phyloP scores from a whole-genome alignment of 2,329 filamentous ascomycete species.

The Pochonia chlamydosporia region DNA sequence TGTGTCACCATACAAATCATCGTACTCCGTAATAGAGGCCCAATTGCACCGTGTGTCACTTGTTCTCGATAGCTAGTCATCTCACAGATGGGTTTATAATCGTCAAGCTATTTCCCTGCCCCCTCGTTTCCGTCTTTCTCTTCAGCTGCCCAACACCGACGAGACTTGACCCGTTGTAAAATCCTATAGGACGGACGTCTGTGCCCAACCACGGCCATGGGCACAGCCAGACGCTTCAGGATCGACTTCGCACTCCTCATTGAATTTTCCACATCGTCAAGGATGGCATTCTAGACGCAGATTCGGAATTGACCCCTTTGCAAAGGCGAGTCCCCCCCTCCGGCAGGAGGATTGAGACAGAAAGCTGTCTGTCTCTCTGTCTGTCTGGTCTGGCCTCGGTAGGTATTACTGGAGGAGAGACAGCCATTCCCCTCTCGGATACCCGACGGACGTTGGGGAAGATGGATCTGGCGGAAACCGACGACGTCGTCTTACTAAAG shows the following conservation, averaged over 20 bases:
- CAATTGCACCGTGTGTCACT: neutral
- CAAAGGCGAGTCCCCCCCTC: neutral
- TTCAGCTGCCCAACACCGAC: too few relatives aligned
- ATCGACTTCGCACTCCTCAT: neutral
- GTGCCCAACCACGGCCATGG: neutral
- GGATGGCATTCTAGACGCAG: neutral
- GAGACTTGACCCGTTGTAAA: neutral
- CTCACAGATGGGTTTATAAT: neutral
- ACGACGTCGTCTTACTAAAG: slow-evolving; percentile 35
- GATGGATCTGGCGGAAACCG: slow-evolving; percentile 21
- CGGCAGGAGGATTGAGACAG: neutral
- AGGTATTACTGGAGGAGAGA: neutral
- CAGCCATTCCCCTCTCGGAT: neutral
- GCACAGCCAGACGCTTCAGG: neutral
- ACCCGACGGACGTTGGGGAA: slow-evolving; percentile 8
- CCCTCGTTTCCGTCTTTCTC: neutral
- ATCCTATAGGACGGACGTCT: neutral
- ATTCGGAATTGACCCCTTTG: neutral
- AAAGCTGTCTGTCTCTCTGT: too few relatives aligned
- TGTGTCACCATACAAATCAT: neutral
- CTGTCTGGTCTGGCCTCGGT: too few relatives aligned
- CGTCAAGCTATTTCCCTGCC: neutral
- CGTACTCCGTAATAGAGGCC: neutral
- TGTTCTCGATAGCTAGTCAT: neutral
- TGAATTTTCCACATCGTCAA: neutral